A percentile compares a stretch with the other conserved stretches of the same genome.
Conservation (phyloP, 306 rosid species). For the Citrullus colocynthis region DNA sequence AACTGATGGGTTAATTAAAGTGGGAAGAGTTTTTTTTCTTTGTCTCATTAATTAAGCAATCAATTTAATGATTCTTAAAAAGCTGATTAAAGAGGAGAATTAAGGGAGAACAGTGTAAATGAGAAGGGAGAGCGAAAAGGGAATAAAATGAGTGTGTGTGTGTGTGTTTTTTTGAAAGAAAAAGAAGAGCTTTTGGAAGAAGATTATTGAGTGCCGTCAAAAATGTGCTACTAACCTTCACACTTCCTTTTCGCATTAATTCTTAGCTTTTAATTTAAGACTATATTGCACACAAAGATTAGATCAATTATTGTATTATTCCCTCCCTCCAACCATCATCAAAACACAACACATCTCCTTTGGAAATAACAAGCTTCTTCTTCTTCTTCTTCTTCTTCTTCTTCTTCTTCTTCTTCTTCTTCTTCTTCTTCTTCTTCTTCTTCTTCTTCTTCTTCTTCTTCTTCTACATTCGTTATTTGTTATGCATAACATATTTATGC, state of each 20-base stretch:
- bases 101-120: not conserved
- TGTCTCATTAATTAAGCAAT: slow-evolving; percentile 7
- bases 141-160: not conserved
- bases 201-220: slow-evolving; percentile 3
- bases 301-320: not conserved
- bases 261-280: slow-evolving; percentile 74
- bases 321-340: not conserved
- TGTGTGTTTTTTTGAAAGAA: not conserved
- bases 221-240: not conserved
- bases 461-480: too few relatives aligned
- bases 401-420: not conserved
- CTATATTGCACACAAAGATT: slow-evolving; percentile 12
- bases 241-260: not conserved
- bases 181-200: not conserved
- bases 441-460: not conserved
- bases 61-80: not conserved
- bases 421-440: not conserved
- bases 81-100: not conserved
- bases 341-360: not conserved
- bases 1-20: not conserved
- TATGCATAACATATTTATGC: too few relatives aligned
- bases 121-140: not conserved
- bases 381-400: not conserved
- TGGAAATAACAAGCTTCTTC: not conserved
- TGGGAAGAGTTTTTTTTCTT: not conserved